Evolutionary conservation across 768 basidiomycete genomes (phyloP).

Genomic region (Psilocybe cyanescens): DNA sequence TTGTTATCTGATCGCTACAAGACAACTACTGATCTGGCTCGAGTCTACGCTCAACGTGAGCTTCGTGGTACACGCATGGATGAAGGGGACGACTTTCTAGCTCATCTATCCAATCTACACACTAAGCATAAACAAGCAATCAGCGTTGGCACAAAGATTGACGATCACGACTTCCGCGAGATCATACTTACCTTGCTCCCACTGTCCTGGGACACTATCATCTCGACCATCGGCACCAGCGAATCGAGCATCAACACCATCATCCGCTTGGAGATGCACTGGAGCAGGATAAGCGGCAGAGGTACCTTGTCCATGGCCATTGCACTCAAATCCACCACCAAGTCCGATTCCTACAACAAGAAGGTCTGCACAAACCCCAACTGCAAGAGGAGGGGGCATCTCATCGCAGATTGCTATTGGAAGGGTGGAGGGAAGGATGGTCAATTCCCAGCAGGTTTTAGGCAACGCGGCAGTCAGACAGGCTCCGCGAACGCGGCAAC

Average conservation of each 20-base stretch:
- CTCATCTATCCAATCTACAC: constrained; percentile 19
- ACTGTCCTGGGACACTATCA: constrained; percentile 22
- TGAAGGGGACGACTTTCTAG: constrained; percentile 16
- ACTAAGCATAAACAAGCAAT: constrained; percentile 18
- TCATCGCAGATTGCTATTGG: constrained; percentile 32
- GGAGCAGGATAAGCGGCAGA: background rate
- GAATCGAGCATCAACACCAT: constrained; percentile 16
- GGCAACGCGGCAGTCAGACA: constrained; percentile 4
- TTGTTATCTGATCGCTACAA: constrained; percentile 20
- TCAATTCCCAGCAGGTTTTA: constrained; percentile 30
- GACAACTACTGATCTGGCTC: constrained; percentile 12
- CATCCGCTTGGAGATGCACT: constrained; percentile 11
- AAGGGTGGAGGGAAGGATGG: constrained; percentile 40
- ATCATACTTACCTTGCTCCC: constrained; percentile 25
- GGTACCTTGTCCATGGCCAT: background rate
- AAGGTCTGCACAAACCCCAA: constrained; percentile 20
- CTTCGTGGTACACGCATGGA: constrained; percentile 3
- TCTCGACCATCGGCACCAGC: constrained; percentile 15
- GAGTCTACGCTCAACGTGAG: background rate
- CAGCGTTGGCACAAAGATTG: constrained; percentile 15
- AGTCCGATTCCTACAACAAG: background rate
- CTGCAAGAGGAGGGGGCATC: constrained; percentile 27
- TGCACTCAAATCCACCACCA: constrained; percentile 1
- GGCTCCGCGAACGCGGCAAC: background rate
- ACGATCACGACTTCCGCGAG: constrained; percentile 19